These are phyloP conservation scores for Aspergillus pseudotamarii DNA, from an alignment of 2,329 filamentous ascomycete genomes.

Conservation along the genomic window DNA sequence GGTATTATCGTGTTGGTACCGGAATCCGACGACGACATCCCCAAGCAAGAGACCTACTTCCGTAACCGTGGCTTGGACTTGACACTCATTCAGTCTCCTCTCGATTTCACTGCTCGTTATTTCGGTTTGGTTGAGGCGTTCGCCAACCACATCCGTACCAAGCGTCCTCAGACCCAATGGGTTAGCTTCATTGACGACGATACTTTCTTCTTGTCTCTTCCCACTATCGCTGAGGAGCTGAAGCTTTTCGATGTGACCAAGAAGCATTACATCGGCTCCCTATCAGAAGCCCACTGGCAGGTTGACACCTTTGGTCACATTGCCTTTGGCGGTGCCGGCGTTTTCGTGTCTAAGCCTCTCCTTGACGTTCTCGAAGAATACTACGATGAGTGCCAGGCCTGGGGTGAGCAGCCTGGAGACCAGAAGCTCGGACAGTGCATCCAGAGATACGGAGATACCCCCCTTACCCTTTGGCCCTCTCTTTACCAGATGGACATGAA, in stretches of 20 bases:
- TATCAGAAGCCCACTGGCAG: slow-evolving; percentile 48
- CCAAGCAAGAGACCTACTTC: slow-evolving; percentile 45
- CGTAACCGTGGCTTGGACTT: slow-evolving; percentile 45
- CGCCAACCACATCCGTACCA: slow-evolving; percentile 39
- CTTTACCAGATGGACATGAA: slow-evolving; percentile 50
- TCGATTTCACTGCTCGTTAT: slow-evolving; percentile 47
- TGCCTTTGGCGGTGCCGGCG: slow-evolving; percentile 49
- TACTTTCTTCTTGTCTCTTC: slow-evolving; percentile 47
- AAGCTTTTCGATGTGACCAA: slow-evolving; percentile 43
- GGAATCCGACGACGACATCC: slow-evolving; percentile 42
- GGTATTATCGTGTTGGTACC: slow-evolving; percentile 45
- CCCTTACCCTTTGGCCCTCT: slow-evolving; percentile 45
- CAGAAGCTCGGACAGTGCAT: slow-evolving; percentile 49
- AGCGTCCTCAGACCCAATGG: slow-evolving; percentile 45
- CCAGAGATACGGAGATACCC: slow-evolving; percentile 42
- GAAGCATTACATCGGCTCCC: slow-evolving; percentile 47
- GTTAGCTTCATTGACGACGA: slow-evolving; percentile 49
- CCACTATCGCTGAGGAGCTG: slow-evolving; percentile 41
- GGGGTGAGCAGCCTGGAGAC: slow-evolving; percentile 47
- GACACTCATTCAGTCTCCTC: slow-evolving; percentile 41
- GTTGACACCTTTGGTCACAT: slow-evolving; percentile 48
- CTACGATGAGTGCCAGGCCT: slow-evolving; percentile 47
- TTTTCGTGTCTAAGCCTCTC: slow-evolving; percentile 46
- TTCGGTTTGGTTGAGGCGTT: slow-evolving; percentile 47
- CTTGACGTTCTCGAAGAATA: slow-evolving; percentile 40